Conservation (phyloP, 2,329 filamentous ascomycete genomes). For the Pseudocercospora pini-densiflorae region DNA sequence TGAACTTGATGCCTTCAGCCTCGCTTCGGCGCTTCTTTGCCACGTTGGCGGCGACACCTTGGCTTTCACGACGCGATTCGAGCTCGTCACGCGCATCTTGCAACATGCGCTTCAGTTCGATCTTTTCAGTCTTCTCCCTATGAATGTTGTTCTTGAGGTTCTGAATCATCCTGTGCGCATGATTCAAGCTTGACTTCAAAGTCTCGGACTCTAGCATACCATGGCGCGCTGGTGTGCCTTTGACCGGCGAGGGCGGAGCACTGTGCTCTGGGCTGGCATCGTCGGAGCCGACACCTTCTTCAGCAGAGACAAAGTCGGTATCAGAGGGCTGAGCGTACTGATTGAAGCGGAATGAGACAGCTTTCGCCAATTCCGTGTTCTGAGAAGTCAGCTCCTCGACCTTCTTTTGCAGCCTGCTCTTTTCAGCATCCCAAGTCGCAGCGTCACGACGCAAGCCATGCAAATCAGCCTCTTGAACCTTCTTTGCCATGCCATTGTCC, state of each 20-base stretch:
- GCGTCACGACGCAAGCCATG: slow-evolving; percentile 81
- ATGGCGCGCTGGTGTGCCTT: slow-evolving; percentile 82
- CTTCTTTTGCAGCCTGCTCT: slow-evolving; percentile 76
- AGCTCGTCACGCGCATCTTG: slow-evolving; percentile 95
- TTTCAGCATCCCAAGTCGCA: slow-evolving; percentile 77
- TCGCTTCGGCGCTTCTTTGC: slow-evolving; percentile 66
- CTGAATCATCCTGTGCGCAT: slow-evolving; percentile 96
- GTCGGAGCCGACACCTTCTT: slow-evolving; percentile 60
- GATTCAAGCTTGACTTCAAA: slow-evolving; percentile 87
- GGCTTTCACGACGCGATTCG: slow-evolving; percentile 61
- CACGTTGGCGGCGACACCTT: slow-evolving; percentile 50
- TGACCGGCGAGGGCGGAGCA: slow-evolving; percentile 86
- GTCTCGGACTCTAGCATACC: slow-evolving; percentile 94
- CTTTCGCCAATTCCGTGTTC: slow-evolving; percentile 88
- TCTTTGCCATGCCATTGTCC: slow-evolving; percentile 75
- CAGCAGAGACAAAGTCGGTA: slow-evolving; percentile 61
- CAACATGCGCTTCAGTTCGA: slow-evolving; percentile 91
- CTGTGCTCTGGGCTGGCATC: slow-evolving; percentile 80
- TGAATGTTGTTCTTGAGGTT: slow-evolving; percentile 94
- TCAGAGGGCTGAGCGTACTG: slow-evolving; percentile 34
- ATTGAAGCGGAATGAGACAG: slow-evolving; percentile 72
- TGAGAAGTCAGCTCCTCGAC: slow-evolving; percentile 86
- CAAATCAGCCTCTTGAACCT: slow-evolving; percentile 87
- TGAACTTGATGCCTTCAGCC: slow-evolving; percentile 64
- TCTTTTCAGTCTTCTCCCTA: slow-evolving; percentile 97